These are phyloP conservation scores for Bacidia gigantensis DNA, from an alignment of 495 filamentous ascomycete species.

Conservation along the genomic window DNA sequence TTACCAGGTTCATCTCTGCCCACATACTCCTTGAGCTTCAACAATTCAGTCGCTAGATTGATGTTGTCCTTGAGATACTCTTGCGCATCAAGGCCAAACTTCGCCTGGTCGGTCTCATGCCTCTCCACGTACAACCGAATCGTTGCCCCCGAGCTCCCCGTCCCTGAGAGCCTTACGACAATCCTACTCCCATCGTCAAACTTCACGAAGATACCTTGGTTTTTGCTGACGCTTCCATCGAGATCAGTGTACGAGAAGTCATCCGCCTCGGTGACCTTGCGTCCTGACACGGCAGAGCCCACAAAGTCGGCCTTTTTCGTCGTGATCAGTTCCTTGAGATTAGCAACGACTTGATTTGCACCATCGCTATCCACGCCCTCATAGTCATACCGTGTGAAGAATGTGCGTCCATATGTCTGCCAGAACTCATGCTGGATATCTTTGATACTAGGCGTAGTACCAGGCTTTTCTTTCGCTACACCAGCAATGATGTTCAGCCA, in stretches of 20 bases:
- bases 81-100: constrained; percentile 66
- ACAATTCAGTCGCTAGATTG: constrained; percentile 61
- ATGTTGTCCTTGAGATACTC: constrained; percentile 90
- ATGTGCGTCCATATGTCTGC: constrained; percentile 89
- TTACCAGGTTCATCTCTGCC: constrained; percentile 81
- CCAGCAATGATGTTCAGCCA: constrained; percentile 99
- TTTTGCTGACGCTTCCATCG: constrained; percentile 85
- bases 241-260: constrained; percentile 97
- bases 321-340: constrained; percentile 51
- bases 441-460: constrained; percentile 68
- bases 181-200: constrained; percentile 92
- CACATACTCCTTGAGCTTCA: constrained; percentile 82
- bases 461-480: constrained; percentile 66
- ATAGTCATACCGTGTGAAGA: constrained; percentile 98
- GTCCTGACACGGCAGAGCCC: constrained; percentile 63
- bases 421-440: constrained; percentile 97
- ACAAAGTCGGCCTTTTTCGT: constrained; percentile 65
- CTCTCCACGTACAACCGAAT: constrained; percentile 95
- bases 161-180: constrained; percentile 85
- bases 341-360: constrained; percentile 74
- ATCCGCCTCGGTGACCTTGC: constrained; percentile 76
- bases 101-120: constrained; percentile 63
- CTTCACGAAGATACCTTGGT: constrained; percentile 89
- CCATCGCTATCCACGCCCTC: constrained; percentile 84
- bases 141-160: constrained; percentile 85